These are phyloP conservation scores for Mycena venus DNA, from an alignment of 768 basidiomycete species.

Conservation along the genomic window DNA sequence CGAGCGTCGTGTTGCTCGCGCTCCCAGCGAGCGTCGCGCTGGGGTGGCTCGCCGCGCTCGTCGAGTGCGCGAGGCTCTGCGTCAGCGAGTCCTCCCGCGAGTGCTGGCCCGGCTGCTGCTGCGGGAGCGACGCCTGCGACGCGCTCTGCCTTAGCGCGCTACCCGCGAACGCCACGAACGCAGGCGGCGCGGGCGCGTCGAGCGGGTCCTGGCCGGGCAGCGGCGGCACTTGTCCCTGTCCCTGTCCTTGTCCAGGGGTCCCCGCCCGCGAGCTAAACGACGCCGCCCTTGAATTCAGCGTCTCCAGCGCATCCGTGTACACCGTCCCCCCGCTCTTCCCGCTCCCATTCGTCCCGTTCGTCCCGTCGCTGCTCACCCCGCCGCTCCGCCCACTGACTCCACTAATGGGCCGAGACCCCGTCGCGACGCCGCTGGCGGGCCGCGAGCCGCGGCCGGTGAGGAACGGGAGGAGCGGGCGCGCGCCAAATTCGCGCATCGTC, in stretches of 20 bases:
- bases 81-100: background rate
- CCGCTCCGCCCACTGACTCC: conserved; percentile 8
- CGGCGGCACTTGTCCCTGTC: background rate
- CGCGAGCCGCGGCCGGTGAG: background rate
- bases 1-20: conserved; percentile 21
- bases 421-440: background rate
- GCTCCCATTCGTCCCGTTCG: conserved; percentile 23
- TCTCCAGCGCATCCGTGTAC: conserved; percentile 31
- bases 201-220: conserved; percentile 18
- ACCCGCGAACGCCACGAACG: conserved; percentile 24
- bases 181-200: conserved; percentile 24
- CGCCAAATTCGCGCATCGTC: conserved; percentile 34
- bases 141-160: too few species aligned
- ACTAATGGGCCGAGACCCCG: background rate
- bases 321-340: conserved; percentile 34
- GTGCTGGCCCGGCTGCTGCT: background rate
- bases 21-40: conserved; percentile 22
- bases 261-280: background rate
- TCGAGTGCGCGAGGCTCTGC: background rate
- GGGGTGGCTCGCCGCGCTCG: background rate
- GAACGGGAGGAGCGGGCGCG: conserved; percentile 23
- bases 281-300: conserved; percentile 18
- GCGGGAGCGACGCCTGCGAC: conserved; percentile 1
- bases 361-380: conserved; percentile 26
- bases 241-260: background rate